Conservation (phyloP, 768 basidiomycete genomes). For the Psilocybe cubensis region DNA sequence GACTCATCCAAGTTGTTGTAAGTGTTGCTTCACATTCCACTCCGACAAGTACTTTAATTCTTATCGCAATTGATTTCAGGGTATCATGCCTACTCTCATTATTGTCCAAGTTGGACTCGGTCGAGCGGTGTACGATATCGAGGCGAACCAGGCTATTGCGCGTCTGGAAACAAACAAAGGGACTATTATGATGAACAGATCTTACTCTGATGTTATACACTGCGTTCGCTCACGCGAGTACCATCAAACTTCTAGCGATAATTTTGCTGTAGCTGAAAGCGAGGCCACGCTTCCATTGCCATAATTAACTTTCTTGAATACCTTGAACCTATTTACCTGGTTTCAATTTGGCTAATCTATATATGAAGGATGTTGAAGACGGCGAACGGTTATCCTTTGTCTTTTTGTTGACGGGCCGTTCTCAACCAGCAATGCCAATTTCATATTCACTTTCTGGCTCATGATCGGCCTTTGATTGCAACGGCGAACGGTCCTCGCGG, state of each 20-base stretch:
- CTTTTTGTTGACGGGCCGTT: no score
- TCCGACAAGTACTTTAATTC: background rate
- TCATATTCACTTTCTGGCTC: no score
- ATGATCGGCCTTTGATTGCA: no score
- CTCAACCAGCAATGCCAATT: no score
- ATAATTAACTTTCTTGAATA: background rate
- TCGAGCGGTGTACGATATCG: slow-evolving; percentile 29
- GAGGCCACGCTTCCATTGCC: background rate
- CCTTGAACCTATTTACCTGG: background rate
- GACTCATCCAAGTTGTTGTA: slow-evolving; percentile 34
- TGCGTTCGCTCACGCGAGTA: slow-evolving; percentile 10
- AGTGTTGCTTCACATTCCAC: slow-evolving; percentile 3
- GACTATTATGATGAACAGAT: background rate
- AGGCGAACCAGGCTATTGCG: slow-evolving; percentile 19
- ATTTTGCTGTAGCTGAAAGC: background rate
- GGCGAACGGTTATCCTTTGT: no score
- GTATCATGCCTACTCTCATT: slow-evolving; percentile 39
- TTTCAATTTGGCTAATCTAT: no score
- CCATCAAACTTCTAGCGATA: slow-evolving; percentile 13
- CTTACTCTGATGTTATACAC: background rate
- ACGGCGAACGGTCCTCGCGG: no score
- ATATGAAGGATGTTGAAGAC: no score
- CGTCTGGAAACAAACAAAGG: slow-evolving; percentile 12
- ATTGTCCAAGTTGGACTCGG: slow-evolving; percentile 37
- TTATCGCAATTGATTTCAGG: slow-evolving; percentile 10